These are phyloP conservation scores for Zopfia rhizophila DNA, from an alignment of 2,329 filamentous ascomycete genomes.

Conservation along the genomic window DNA sequence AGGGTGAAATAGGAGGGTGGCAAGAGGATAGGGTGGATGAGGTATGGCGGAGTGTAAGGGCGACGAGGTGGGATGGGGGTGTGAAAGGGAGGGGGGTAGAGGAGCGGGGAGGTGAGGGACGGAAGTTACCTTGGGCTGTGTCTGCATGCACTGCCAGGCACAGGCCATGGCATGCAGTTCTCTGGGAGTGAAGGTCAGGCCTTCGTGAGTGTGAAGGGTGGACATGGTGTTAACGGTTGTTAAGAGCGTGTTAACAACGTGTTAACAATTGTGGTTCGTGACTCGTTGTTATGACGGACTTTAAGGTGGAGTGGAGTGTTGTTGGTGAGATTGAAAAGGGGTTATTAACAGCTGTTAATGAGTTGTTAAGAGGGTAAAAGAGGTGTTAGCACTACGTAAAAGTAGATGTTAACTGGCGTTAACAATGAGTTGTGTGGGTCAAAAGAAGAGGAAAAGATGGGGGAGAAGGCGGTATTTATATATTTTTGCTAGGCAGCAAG, in stretches of 20 bases:
- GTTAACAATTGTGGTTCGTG: too few relatives aligned
- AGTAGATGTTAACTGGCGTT: neutral
- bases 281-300: too few relatives aligned
- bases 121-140: slow-evolving; percentile 41
- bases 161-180: slow-evolving; percentile 45
- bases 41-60: neutral
- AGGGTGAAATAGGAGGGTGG: neutral
- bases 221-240: slow-evolving; percentile 23
- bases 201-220: slow-evolving; percentile 15
- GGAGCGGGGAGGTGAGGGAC: slow-evolving; percentile 2
- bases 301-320: too few relatives aligned
- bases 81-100: neutral
- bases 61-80: neutral
- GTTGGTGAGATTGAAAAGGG: too few relatives aligned
- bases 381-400: too few relatives aligned
- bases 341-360: too few relatives aligned
- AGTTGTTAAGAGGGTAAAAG: too few relatives aligned
- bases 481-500: too few relatives aligned
- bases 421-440: slow-evolving; percentile 5
- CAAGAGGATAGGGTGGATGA: slow-evolving; percentile 1
- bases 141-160: slow-evolving; percentile 48
- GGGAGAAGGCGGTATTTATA: too few relatives aligned
- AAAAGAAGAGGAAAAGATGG: slow-evolving; percentile 4
- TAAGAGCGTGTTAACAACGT: too few relatives aligned
- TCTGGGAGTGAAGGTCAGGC: slow-evolving; percentile 27